Evolutionary conservation across 495 filamentous ascomycete species (phyloP).

Genomic region (Diplogelasinospora grovesii): DNA sequence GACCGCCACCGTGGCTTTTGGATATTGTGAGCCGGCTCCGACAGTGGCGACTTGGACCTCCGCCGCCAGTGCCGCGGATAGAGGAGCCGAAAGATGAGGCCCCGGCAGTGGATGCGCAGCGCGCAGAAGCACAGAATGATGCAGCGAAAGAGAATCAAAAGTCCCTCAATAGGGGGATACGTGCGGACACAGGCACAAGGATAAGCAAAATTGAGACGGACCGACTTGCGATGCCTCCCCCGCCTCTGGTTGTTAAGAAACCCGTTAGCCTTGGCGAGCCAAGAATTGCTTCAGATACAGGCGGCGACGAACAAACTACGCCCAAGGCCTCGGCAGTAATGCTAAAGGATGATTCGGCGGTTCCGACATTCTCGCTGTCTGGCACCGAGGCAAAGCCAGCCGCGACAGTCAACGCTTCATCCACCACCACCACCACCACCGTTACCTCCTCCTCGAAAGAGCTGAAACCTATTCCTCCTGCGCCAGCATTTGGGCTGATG

Average conservation of each 20-base stretch:
- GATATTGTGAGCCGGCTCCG: constrained; percentile 23
- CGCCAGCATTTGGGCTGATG: constrained; percentile 20
- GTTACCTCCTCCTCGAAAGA: neutral
- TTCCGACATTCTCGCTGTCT: constrained; percentile 39
- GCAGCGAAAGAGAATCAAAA: too few species aligned
- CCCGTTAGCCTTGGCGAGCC: constrained; percentile 4
- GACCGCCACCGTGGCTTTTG: constrained; percentile 37
- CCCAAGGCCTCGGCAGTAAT: constrained; percentile 28
- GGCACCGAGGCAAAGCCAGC: constrained; percentile 13
- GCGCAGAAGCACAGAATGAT: too few species aligned
- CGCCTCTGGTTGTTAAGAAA: constrained; percentile 4
- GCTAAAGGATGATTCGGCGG: constrained; percentile 4
- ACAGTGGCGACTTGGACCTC: constrained; percentile 19
- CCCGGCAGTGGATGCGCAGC: too few species aligned
- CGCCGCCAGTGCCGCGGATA: constrained; percentile 16
- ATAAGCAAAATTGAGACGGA: neutral
- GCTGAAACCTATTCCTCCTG: constrained; percentile 25
- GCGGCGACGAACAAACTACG: constrained; percentile 30
- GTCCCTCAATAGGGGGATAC: too few species aligned
- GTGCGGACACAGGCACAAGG: too few species aligned
- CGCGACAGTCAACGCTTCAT: too few species aligned
- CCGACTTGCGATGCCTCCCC: constrained; percentile 13
- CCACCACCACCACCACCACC: neutral
- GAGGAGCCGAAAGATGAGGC: neutral
- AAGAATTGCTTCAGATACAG: constrained; percentile 10